These are phyloP conservation scores for Byssochlamys sp. DNA, from an alignment of 2,329 filamentous ascomycete genomes.

Conservation along the genomic window DNA sequence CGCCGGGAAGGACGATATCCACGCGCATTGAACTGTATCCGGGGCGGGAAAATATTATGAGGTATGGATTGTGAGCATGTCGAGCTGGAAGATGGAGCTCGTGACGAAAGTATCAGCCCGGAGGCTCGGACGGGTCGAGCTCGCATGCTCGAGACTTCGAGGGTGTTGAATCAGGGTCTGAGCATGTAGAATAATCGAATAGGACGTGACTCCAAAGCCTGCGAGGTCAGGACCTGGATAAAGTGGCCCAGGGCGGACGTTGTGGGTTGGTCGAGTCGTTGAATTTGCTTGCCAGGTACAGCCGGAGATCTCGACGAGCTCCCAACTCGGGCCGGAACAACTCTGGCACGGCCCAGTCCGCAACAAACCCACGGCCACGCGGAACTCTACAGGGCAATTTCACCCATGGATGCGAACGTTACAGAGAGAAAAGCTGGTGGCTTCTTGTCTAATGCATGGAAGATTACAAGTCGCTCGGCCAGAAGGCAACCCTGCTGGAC, in stretches of 20 bases:
- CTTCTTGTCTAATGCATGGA: background rate
- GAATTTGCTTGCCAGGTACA: background rate
- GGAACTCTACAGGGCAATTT: background rate
- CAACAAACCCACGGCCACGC: background rate
- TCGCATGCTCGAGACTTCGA: slow-evolving; percentile 23
- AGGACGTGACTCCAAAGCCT: background rate
- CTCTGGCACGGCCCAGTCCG: background rate
- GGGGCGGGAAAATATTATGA: slow-evolving; percentile 22
- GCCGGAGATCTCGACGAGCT: background rate
- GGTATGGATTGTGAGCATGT: slow-evolving; percentile 35
- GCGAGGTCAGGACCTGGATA: background rate
- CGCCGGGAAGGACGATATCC: slow-evolving; percentile 33
- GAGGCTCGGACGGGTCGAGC: slow-evolving; percentile 28
- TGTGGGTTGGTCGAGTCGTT: background rate
- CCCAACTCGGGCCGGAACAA: background rate
- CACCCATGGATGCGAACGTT: background rate
- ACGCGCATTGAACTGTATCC: slow-evolving; percentile 19
- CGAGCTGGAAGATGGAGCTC: slow-evolving; percentile 19
- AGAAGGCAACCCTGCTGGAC: slow-evolving; percentile 9
- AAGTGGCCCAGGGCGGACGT: background rate
- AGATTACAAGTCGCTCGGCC: slow-evolving; percentile 2
- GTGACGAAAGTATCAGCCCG: slow-evolving; percentile 25
- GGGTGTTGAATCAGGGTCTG: background rate
- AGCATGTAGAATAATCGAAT: background rate
- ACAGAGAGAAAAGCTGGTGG: slow-evolving; percentile 1